These are phyloP conservation scores for Podaxis rugospora DNA, from an alignment of 768 basidiomycete genomes.

Conservation along the genomic window DNA sequence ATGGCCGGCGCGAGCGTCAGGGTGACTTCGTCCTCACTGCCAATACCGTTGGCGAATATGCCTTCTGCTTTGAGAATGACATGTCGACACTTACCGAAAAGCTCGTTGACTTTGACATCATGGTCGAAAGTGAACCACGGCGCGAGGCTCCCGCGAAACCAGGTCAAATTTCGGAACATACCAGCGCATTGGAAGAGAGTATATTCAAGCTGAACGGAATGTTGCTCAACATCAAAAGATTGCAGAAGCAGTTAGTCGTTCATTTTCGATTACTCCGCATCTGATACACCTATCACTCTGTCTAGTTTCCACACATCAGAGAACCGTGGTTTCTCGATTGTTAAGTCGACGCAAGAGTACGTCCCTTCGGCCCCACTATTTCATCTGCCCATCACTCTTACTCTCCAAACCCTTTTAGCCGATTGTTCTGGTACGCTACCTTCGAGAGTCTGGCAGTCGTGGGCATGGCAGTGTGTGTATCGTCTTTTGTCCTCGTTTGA, in stretches of 20 bases:
- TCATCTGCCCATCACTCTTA: neutral
- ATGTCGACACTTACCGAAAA: conserved; percentile 94
- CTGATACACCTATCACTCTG: neutral
- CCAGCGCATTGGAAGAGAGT: conserved; percentile 90
- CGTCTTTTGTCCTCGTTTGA: conserved; percentile 1
- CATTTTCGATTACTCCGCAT: neutral
- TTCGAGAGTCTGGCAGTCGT: conserved; percentile 76
- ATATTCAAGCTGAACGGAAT: conserved; percentile 87
- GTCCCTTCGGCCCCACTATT: conserved; percentile 11
- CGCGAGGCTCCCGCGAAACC: conserved; percentile 85
- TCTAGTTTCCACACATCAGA: conserved; percentile 90
- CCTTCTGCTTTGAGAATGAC: conserved; percentile 99
- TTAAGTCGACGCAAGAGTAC: conserved; percentile 86
- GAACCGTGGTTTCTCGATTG: conserved; percentile 89
- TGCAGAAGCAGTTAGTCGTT: conserved; percentile 85
- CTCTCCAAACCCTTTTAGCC: conserved; percentile 35
- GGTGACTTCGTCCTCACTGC: conserved; percentile 98
- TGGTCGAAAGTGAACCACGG: conserved; percentile 97
- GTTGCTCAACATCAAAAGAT: conserved; percentile 85
- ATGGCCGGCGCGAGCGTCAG: conserved; percentile 85
- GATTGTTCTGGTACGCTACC: conserved; percentile 92
- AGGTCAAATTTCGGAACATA: conserved; percentile 88
- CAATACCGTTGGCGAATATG: conserved; percentile 83
- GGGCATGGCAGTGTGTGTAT: conserved; percentile 82
- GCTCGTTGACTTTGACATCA: conserved; percentile 92